These are phyloP conservation scores for Anisodus tanguticus DNA, from an alignment of 257 asterid genomes.

Conservation along the genomic window DNA sequence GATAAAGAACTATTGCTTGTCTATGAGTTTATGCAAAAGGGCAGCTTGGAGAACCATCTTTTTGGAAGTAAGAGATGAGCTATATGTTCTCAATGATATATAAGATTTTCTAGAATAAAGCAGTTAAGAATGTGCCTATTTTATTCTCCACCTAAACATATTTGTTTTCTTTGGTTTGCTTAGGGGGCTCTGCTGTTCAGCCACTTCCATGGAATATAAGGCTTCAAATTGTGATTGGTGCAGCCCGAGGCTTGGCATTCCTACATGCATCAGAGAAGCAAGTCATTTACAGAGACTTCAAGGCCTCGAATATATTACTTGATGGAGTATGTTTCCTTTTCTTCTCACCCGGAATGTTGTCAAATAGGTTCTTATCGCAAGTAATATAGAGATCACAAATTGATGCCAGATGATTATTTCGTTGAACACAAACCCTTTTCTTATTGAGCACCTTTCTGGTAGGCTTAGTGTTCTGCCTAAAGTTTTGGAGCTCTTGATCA, in stretches of 20 bases:
- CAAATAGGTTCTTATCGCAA: neutral
- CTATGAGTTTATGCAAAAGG: constrained; percentile 90
- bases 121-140: neutral
- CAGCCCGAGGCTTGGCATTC: constrained; percentile 75
- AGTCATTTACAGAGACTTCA: constrained; percentile 75
- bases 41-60: constrained; percentile 95
- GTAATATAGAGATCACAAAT: constrained; percentile 12
- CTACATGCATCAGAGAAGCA: constrained; percentile 60
- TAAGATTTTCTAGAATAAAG: neutral
- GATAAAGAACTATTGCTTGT: constrained; percentile 77
- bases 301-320: constrained; percentile 80
- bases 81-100: neutral
- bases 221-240: constrained; percentile 64
- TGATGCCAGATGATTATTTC: constrained; percentile 16
- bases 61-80: constrained; percentile 71
- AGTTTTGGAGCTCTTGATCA: neutral
- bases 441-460: neutral
- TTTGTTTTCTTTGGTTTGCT: constrained; percentile 25
- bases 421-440: neutral
- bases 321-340: constrained; percentile 60
- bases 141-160: neutral
- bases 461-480: neutral
- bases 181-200: constrained; percentile 77
- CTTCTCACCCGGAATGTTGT: neutral
- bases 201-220: constrained; percentile 77